A percentile compares a stretch with the other conserved stretches of the same genome.
Evolutionary conservation across 345 rosid genomes (phyloP).

Genomic region (Eucalyptus albens): DNA sequence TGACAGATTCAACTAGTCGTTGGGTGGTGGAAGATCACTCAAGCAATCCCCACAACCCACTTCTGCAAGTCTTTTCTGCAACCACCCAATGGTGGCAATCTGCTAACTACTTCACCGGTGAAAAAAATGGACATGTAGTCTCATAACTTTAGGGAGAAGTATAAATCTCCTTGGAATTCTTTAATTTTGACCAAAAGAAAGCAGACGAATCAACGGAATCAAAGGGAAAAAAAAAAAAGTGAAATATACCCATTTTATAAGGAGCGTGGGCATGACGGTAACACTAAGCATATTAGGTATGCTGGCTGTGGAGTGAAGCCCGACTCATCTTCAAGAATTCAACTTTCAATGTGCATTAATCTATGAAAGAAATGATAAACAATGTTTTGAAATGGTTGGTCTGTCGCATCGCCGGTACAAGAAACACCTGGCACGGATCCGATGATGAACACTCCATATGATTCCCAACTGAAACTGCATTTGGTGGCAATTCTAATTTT

Average conservation of each 20-base stretch:
- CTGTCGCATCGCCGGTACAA: background rate
- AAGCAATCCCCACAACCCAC: background rate
- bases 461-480: background rate
- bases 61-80: background rate
- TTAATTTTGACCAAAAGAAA: background rate
- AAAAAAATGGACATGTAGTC: background rate
- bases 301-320: background rate
- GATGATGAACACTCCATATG: background rate
- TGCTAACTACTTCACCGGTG: background rate
- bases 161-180: background rate
- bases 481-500: background rate
- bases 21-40: background rate
- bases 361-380: background rate
- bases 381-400: background rate
- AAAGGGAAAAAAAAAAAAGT: background rate
- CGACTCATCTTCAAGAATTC: background rate
- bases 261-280: background rate
- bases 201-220: background rate
- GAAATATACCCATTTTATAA: background rate
- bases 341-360: background rate
- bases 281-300: background rate
- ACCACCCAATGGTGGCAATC: background rate
- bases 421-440: background rate
- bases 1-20: background rate
- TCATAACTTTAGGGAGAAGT: background rate